A percentile compares a stretch with the other conserved stretches of the same genome.
These are phyloP conservation scores for Yarrowia phangngaensis DNA, from an alignment of 805 yeast genomes.

Conservation along the genomic window DNA sequence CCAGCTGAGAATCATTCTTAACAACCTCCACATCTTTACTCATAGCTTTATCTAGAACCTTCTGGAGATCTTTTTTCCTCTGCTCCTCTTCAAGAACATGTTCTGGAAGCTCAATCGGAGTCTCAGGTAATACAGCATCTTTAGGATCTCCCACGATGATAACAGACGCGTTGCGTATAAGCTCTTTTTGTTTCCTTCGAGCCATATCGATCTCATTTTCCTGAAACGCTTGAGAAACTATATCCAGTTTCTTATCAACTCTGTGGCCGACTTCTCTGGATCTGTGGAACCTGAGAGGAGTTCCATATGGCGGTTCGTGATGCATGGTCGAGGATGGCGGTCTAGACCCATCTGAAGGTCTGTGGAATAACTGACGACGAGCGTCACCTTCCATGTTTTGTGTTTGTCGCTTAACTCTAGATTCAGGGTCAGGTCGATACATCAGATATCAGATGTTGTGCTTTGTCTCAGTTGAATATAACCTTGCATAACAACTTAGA, in stretches of 20 bases:
- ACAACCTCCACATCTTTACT: conserved; percentile 12
- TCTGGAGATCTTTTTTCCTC: conserved; percentile 17
- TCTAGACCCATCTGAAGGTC: conserved; percentile 3
- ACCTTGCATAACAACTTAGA: too few relatives aligned
- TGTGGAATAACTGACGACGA: conserved; percentile 15
- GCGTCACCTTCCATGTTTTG: conserved; percentile 24
- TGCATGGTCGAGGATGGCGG: too few relatives aligned
- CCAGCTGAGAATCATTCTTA: conserved; percentile 8
- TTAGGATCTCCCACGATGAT: conserved; percentile 23
- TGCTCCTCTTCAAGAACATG: conserved; percentile 20
- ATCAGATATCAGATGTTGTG: too few relatives aligned
- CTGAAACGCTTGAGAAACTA: conserved; percentile 10
- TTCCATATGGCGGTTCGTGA: too few relatives aligned
- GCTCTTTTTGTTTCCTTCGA: conserved; percentile 16
- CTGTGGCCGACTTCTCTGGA: conserved; percentile 11
- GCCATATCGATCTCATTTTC: conserved; percentile 18
- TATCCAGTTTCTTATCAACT: conserved; percentile 13
- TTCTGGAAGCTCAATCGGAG: conserved; percentile 16
- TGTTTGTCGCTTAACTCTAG: conserved; percentile 19
- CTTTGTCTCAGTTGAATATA: too few relatives aligned
- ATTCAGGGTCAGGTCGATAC: conserved; percentile 25
- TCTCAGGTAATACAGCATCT: conserved; percentile 18
- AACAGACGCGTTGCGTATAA: conserved; percentile 4
- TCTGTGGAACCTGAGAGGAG: conserved; percentile 8
- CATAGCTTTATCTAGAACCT: conserved; percentile 20